Percentiles rank a stretch among this genome's conserved stretches.
Conservation (phyloP, 305 asterid species). For the Fraxinus paxiana region DNA sequence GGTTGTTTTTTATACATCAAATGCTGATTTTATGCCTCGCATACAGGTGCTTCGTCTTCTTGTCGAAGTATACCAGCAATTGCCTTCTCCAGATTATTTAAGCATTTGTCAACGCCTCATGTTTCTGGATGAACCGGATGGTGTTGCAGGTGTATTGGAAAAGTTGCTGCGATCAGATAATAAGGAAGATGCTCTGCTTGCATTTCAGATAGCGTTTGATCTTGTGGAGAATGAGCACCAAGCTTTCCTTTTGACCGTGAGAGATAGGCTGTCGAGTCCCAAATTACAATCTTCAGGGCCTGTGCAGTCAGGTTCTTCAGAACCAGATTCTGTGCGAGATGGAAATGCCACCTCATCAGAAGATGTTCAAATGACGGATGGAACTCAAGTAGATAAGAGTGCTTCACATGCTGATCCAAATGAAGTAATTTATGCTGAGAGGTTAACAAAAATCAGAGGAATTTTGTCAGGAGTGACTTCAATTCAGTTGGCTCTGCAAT, state of each 20-base stretch:
- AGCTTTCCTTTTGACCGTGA: conserved; percentile 84
- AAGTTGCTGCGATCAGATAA: conserved; percentile 66
- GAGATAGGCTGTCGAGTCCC: conserved; percentile 58
- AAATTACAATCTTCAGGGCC: conserved; percentile 47
- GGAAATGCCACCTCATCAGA: conserved; percentile 37
- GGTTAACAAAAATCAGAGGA: conserved; percentile 67
- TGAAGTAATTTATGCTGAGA: conserved; percentile 50
- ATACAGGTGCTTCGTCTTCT: conserved; percentile 77
- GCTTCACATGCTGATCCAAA: conserved; percentile 36
- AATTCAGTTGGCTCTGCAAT: conserved; percentile 89
- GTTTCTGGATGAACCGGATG: conserved; percentile 85
- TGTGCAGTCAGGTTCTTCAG: conserved; percentile 40
- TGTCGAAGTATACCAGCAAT: conserved; percentile 69
- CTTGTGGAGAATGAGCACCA: conserved; percentile 95
- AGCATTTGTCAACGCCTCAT: conserved; percentile 95
- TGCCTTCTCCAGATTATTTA: conserved; percentile 85
- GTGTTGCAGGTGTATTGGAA: conserved; percentile 71
- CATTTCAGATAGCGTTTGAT: conserved; percentile 95
- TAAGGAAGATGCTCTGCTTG: conserved; percentile 79
- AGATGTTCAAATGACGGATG: conserved; percentile 64
- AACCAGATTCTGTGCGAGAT: conserved; percentile 38
- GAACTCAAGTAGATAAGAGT: conserved; percentile 35
- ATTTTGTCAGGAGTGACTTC: conserved; percentile 93
- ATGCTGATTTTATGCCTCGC: neutral
- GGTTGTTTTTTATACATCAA: neutral